Conservation (phyloP, 2,329 filamentous ascomycete genomes). For the Aspergillus udagawae region DNA sequence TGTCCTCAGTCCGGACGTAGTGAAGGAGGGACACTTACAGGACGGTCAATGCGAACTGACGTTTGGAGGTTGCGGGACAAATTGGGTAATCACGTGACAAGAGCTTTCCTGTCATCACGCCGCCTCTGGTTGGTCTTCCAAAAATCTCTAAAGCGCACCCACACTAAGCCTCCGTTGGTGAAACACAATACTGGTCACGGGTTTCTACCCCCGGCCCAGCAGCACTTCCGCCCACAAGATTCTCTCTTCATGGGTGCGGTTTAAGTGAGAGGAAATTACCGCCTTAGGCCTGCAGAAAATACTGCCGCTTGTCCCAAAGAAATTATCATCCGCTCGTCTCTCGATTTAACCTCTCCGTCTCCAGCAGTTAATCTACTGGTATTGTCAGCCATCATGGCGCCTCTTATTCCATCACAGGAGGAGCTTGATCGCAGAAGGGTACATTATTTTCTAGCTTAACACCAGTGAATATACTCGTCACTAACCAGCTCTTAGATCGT, state of each 20-base stretch:
- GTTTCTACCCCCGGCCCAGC: background rate
- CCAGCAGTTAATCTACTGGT: conserved; percentile 16
- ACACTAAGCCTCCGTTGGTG: background rate
- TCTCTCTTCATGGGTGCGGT: conserved; percentile 1
- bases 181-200: background rate
- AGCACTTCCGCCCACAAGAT: background rate
- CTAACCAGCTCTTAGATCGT: conserved; percentile 59
- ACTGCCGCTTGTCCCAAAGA: conserved; percentile 26
- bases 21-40: conserved; percentile 31
- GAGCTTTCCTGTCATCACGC: conserved; percentile 34
- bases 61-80: conserved; percentile 32
- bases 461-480: background rate
- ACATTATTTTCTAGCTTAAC: conserved; percentile 13
- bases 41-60: conserved; percentile 27
- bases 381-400: conserved; percentile 35
- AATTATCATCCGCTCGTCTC: conserved; percentile 31
- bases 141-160: conserved; percentile 15
- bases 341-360: conserved; percentile 21
- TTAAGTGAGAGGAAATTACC: conserved; percentile 16
- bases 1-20: conserved; percentile 36
- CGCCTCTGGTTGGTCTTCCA: conserved; percentile 28
- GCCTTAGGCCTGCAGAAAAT: conserved; percentile 28
- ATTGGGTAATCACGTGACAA: conserved; percentile 33
- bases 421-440: conserved; percentile 44
- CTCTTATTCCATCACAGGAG: conserved; percentile 39